Base-by-base conservation (phyloP, 2,329 filamentous ascomycete genomes). In the Rugonectria rugulosa region DNA sequence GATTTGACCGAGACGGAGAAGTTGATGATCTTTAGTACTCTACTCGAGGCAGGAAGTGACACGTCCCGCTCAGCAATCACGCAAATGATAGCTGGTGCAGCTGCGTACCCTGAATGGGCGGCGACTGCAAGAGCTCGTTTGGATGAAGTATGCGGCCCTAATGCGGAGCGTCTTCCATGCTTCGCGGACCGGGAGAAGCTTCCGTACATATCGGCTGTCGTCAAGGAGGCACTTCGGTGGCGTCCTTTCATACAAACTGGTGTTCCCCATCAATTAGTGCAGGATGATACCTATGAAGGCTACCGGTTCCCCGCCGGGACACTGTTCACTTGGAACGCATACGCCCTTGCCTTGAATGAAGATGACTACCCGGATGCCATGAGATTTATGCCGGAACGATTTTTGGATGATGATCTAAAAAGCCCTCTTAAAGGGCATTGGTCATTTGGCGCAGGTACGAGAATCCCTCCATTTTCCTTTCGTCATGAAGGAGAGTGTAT, bases 391-490 rank as follows among this genome's bases (percentile, higher is more conserved):
- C 50, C 50, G 2, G 50, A 53, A 12, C 34, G 42, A n/a, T 53
- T 41, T 12, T 12, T 47, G 2, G 10, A 53, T 34, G 37, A 38
- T 6, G 42, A 53, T 8, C 32, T 40, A 14, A 40, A 54, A 8
- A 46, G 45, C 5, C 24, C 50, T 6, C 17, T 57, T 2, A 57
- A 54, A 10, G 55, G 50, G 15, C 54, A 57, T 17, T 36, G 32
- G 19, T 42, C 42, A 7, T 57, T 53, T 34, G 43, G 48, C 27
- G 27, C 54, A 48, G 48, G 54, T 57, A 27, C 7, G 43, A 24
- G n/a, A 45, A 10, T 19, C 10, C 4, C 6, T 1, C 27, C 15
- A 27, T 27, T 27, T 27, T n/a, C n/a, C n/a, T n/a, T n/a, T n/a
- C n/a, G n/a, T n/a, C n/a, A n/a, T n/a, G n/a, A n/a, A n/a, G n/a